These are phyloP conservation scores for maize (Zea mays) DNA, from an alignment of 176 grass and related monocot species.

Conservation along the genomic window Zm-B73-REFERENCE-NAM-5.0 NC_050100.1:163355001-163355500, in stretches of 20 bases:
- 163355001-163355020: background rate
- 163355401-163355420: too few species aligned
- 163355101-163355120: too few species aligned
- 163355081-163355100: too few species aligned
- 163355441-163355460: slow-evolving; percentile 10
- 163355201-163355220: too few species aligned
- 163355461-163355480: background rate
- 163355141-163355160: too few species aligned
- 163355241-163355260: too few species aligned
- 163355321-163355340: slow-evolving; percentile 9
- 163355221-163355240: too few species aligned
- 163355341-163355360: background rate
- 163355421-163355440: background rate
- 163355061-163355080: background rate
- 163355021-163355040: background rate
- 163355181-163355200: too few species aligned
- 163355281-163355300: too few species aligned
- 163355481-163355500: slow-evolving; percentile 4
- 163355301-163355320: background rate
- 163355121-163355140: too few species aligned
- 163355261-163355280: too few species aligned
- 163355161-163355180: too few species aligned
- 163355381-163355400: background rate
- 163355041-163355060: background rate
- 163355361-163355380: background rate